Conservation (phyloP, 129 eudicot genomes). For the Tagetes erecta region DNA sequence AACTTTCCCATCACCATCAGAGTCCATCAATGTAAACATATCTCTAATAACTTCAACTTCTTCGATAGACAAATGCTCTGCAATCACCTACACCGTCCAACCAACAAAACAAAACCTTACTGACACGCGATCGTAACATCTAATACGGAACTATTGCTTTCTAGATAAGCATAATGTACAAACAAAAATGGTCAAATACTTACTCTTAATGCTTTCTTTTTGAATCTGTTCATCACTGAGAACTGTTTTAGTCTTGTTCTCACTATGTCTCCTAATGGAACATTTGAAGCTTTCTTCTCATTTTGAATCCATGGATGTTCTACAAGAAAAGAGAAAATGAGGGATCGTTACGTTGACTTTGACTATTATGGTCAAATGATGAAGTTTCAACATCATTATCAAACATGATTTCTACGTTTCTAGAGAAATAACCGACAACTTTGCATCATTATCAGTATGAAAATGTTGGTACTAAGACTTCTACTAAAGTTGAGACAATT, state of each 20-base stretch:
- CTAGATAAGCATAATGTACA: background rate
- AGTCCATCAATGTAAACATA: slow-evolving; percentile 91
- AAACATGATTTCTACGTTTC: background rate
- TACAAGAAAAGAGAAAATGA: slow-evolving; percentile 28
- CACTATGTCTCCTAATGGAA: slow-evolving; percentile 93
- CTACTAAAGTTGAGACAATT: background rate
- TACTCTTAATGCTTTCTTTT: slow-evolving; percentile 93
- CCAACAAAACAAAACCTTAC: slow-evolving; percentile 8
- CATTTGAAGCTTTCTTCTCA: slow-evolving; percentile 92
- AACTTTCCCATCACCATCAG: slow-evolving; percentile 89
- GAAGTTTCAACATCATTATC: background rate
- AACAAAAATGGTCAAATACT: slow-evolving; percentile 31
- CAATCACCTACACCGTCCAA: slow-evolving; percentile 69
- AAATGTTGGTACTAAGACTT: background rate
- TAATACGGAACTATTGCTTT: background rate
- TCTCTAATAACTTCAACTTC: slow-evolving; percentile 92
- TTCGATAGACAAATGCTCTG: slow-evolving; percentile 87
- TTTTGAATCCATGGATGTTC: slow-evolving; percentile 97
- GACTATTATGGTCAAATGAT: slow-evolving; percentile 8
- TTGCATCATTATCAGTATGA: background rate
- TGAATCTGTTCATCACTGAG: slow-evolving; percentile 88
- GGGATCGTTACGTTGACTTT: background rate
- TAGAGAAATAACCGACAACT: background rate
- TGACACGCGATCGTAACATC: background rate
- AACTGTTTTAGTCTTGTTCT: slow-evolving; percentile 93